A percentile compares a stretch with the other conserved stretches of the same genome.
Conservation (phyloP, 73 alveolate genomes). For the Symbiodinium natans region DNA sequence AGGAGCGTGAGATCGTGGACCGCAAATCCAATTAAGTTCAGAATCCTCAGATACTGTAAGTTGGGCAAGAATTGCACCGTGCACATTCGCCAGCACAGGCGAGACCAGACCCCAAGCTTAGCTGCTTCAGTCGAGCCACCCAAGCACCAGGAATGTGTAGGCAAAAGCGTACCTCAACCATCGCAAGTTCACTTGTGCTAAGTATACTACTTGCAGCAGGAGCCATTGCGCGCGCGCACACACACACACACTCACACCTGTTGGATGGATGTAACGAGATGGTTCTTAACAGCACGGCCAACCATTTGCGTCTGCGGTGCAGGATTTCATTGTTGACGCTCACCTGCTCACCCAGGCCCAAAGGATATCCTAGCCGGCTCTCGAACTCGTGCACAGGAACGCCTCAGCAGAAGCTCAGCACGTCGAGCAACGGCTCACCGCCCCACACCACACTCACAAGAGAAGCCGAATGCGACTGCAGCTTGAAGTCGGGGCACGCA, state of each 20-base stretch:
- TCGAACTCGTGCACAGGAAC: conserved; percentile 88
- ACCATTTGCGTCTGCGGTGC: neutral
- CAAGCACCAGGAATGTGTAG: conserved; percentile 51
- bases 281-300: neutral
- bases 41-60: conserved; percentile 52
- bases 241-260: too few species aligned
- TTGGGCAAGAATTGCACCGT: too few species aligned
- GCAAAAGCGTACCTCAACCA: conserved; percentile 69
- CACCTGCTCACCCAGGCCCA: conserved; percentile 79
- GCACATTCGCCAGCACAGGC: too few species aligned
- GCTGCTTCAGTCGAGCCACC: conserved; percentile 23
- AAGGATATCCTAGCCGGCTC: conserved; percentile 63
- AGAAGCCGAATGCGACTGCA: too few species aligned
- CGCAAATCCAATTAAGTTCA: conserved; percentile 83
- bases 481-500: neutral
- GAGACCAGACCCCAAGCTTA: too few species aligned
- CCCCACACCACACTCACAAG: too few species aligned
- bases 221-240: neutral
- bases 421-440: too few species aligned
- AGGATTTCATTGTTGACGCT: conserved; percentile 89
- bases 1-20: conserved; percentile 91
- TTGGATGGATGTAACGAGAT: too few species aligned
- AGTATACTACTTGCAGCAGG: neutral
- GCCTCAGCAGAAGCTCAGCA: conserved; percentile 11
- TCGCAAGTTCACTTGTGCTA: neutral